A percentile compares a stretch with the other conserved stretches of the same genome.
Evolutionary conservation across 192 early-diverging fungal species (phyloP).

Genomic region (Geranomyces michiganensis): DNA sequence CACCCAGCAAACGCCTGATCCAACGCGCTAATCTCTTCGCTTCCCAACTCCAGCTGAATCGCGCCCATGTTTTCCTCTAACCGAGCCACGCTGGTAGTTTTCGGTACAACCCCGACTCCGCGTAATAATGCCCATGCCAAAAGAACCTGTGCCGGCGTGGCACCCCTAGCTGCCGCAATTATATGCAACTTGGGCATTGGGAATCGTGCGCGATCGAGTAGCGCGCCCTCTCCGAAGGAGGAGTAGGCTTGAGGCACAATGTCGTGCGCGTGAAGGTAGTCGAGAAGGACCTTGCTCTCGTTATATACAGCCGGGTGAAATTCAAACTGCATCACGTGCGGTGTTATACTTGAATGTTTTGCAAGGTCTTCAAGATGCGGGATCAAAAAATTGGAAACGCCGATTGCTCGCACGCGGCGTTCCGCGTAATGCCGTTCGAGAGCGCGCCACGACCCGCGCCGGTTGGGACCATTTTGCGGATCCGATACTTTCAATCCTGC

Average conservation of each 20-base stretch:
- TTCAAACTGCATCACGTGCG: constrained; percentile 42
- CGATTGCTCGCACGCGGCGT: constrained; percentile 61
- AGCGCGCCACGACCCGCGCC: constrained; percentile 42
- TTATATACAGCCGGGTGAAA: constrained; percentile 37
- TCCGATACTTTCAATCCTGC: constrained; percentile 19
- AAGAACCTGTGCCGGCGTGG: constrained; percentile 43
- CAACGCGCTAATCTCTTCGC: constrained; percentile 29
- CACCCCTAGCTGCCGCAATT: not conserved
- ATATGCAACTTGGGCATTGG: not conserved
- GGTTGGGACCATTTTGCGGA: constrained; percentile 34
- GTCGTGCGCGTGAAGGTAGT: constrained; percentile 17
- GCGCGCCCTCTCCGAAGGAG: constrained; percentile 42
- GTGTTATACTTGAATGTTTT: not conserved
- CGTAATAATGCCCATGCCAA: constrained; percentile 40
- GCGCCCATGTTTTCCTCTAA: constrained; percentile 46
- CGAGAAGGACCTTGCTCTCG: constrained; percentile 7
- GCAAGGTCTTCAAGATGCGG: constrained; percentile 56
- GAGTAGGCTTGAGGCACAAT: constrained; percentile 45
- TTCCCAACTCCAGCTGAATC: constrained; percentile 6
- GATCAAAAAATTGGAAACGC: constrained; percentile 69
- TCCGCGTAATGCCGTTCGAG: constrained; percentile 39
- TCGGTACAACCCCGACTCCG: constrained; percentile 37
- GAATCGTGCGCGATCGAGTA: constrained; percentile 12
- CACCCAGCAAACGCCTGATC: constrained; percentile 12
- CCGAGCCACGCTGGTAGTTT: constrained; percentile 29